Base-by-base conservation (phyloP, 208 protist genomes). In the Leishmania lainsoni region DNA sequence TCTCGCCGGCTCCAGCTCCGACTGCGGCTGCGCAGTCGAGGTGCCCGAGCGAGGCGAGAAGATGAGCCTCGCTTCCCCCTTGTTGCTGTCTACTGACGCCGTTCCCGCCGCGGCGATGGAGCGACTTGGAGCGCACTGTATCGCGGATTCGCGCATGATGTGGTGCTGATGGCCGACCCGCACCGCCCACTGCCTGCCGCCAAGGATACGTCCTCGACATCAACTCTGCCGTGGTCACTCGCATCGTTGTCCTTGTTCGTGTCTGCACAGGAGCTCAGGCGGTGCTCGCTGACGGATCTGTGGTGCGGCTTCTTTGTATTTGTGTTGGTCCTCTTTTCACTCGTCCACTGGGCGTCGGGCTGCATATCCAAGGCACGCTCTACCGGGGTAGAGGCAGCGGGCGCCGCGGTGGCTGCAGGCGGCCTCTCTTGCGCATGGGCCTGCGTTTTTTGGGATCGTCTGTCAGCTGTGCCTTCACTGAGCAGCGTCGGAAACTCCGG, bases 401-500 rank as follows among this genome's bases (percentile, higher is more conserved):
- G 16, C 8, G 35, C 66, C 4, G 20, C 39, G 17, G 20, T n/a
- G 17, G 42, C 17, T 9, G 26, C 39, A 29, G 35, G 8, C 68
- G 68, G 35, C 42, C 8, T 22, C 42, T 22, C 20, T 5, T 17
- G 16, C 51, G 10, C 35, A 39, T 48, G 22, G 3, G 16, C 16
- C 6, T 76, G 26, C 51, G 3, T 1, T 29, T 75, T 49, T 14
- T 52, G 0, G 54, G 5, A 32, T 2, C 51, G 12, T 4, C 52
- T n/a, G 3, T 49, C 22, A 9, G 20, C 71, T 42, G 61, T 71
- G 5, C 69, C 59, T 17, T 45, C 76, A 1, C 48, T 32, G 22
- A 68, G 39, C 32, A 84, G 76, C 6, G 81, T 63, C 3, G 71
- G 52, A 52, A 85, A 85, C 72, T 76, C 63, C 2, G 73, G 72